A percentile compares a stretch with the other conserved stretches of the same genome.
Conservation (phyloP, 2,329 filamentous ascomycete species). For the Aureobasidium melanogenum region DNA sequence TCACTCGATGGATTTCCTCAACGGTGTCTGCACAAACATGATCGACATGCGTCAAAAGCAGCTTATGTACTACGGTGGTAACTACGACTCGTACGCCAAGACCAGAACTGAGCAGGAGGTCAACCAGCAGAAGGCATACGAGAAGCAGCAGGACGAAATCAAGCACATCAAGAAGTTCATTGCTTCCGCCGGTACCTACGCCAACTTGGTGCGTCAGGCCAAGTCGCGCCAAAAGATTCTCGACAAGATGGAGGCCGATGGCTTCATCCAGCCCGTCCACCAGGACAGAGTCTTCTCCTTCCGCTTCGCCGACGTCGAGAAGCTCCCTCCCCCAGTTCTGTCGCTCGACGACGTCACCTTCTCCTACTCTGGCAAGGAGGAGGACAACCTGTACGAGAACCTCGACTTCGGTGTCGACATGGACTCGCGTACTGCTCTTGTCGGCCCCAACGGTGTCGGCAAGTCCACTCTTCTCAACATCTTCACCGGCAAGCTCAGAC, state of each 20-base stretch:
- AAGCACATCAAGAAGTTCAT: constrained; percentile 99
- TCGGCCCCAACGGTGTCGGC: constrained; percentile 97
- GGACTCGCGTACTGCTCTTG: constrained; percentile 94
- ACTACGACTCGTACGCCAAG: constrained; percentile 97
- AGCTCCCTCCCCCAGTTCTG: constrained; percentile 93
- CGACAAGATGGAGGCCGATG: constrained; percentile 99
- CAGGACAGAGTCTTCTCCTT: constrained; percentile 89
- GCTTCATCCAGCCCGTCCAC: constrained; percentile 86
- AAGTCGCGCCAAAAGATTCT: constrained; percentile 99
- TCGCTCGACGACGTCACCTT: constrained; percentile 97
- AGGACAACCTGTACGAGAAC: constrained; percentile 92
- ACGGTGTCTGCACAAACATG: constrained; percentile 97
- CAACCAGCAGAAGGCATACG: constrained; percentile 98
- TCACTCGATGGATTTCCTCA: constrained; percentile 97
- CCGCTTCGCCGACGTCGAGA: constrained; percentile 97
- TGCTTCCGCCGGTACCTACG: constrained; percentile 97
- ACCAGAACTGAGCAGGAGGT: constrained; percentile 87
- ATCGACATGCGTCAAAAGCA: constrained; percentile 90
- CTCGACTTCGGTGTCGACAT: constrained; percentile 98
- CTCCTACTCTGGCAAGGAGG: constrained; percentile 82
- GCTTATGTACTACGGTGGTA: constrained; percentile 97
- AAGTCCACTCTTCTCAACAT: constrained; percentile 94
- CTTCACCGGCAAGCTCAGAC: constrained; percentile 91
- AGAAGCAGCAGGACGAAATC: constrained; percentile 99
- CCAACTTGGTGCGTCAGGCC: constrained; percentile 97